phyloP scores from a whole-genome alignment of 1,284 basidiomycete species.

The Tetrapyrgos nigripes region DNA sequence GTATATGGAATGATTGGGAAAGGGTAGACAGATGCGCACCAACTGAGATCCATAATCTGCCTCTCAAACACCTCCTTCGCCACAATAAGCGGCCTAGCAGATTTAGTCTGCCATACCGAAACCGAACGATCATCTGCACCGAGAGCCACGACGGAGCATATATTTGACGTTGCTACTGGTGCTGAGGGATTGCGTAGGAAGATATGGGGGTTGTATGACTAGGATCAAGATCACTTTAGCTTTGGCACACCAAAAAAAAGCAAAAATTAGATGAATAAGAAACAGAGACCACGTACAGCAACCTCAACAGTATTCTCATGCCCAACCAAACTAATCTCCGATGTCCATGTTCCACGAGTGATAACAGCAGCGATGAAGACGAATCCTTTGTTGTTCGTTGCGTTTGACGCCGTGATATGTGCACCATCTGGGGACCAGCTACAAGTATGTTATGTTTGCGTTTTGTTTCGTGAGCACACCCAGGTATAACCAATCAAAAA shows the following conservation, averaged over 20 bases:
- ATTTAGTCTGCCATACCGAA: conserved; percentile 94
- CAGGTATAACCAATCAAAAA: conserved; percentile 3
- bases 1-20: no score
- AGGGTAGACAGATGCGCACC: conserved; percentile 57
- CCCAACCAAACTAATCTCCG: conserved; percentile 92
- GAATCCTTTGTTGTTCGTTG: conserved; percentile 93
- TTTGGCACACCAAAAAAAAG: background rate
- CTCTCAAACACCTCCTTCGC: conserved; percentile 94
- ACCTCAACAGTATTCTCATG: conserved; percentile 99
- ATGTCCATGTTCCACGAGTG: conserved; percentile 85
- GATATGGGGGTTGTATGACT: conserved; percentile 93
- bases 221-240: no score
- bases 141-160: conserved; percentile 87
- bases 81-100: conserved; percentile 89
- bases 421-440: conserved; percentile 99
- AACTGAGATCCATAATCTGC: conserved; percentile 95
- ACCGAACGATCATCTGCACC: conserved; percentile 90
- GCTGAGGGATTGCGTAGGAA: conserved; percentile 79
- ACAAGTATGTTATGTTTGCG: no score
- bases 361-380: conserved; percentile 98
- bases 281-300: conserved; percentile 64
- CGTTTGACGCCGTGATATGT: conserved; percentile 95
- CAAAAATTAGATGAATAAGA: conserved; percentile 22
- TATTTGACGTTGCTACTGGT: conserved; percentile 76
- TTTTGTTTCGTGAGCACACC: conserved; percentile 4